Evolutionary conservation across 2,329 filamentous ascomycete species (phyloP).

Genomic region (Fusarium pseudocircinatum): DNA sequence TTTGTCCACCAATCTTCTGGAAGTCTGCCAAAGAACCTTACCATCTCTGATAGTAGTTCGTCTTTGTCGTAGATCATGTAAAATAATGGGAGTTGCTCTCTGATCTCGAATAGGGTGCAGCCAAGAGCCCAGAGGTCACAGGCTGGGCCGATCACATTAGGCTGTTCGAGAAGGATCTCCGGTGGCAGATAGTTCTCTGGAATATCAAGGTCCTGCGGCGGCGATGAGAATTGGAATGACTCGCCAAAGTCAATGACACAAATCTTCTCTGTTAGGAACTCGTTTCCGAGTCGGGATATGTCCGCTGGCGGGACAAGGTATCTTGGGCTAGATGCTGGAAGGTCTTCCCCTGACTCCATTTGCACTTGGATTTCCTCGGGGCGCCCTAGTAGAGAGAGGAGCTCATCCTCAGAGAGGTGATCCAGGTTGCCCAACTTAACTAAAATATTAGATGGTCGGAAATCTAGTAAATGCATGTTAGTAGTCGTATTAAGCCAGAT

Average conservation of each 20-base stretch:
- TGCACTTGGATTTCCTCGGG: slow-evolving; percentile 9
- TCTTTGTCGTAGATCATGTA: slow-evolving; percentile 43
- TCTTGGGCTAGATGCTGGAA: slow-evolving; percentile 26
- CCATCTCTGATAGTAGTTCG: slow-evolving; percentile 43
- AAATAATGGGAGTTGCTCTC: slow-evolving; percentile 44
- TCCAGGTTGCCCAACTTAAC: slow-evolving; percentile 35
- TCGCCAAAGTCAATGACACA: slow-evolving; percentile 41
- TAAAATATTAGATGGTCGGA: slow-evolving; percentile 44
- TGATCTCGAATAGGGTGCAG: slow-evolving; percentile 48
- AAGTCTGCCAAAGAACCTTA: slow-evolving; percentile 45
- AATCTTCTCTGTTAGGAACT: slow-evolving; percentile 28
- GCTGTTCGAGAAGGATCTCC: slow-evolving; percentile 39
- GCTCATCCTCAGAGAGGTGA: slow-evolving; percentile 31
- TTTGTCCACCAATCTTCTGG: slow-evolving; percentile 45
- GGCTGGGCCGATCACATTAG: slow-evolving; percentile 13
- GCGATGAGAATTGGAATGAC: slow-evolving; percentile 22
- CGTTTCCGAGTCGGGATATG: background rate
- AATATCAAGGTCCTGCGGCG: slow-evolving; percentile 39
- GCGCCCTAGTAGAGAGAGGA: slow-evolving; percentile 27
- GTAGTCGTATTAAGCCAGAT: background rate
- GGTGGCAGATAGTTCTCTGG: slow-evolving; percentile 45
- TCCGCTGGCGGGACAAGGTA: slow-evolving; percentile 38
- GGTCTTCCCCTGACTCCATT: slow-evolving; percentile 1
- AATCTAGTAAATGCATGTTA: slow-evolving; percentile 16
- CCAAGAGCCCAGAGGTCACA: slow-evolving; percentile 49